Conservation (phyloP, 352 stramenopile species). For the Phytophthora multivora region DNA sequence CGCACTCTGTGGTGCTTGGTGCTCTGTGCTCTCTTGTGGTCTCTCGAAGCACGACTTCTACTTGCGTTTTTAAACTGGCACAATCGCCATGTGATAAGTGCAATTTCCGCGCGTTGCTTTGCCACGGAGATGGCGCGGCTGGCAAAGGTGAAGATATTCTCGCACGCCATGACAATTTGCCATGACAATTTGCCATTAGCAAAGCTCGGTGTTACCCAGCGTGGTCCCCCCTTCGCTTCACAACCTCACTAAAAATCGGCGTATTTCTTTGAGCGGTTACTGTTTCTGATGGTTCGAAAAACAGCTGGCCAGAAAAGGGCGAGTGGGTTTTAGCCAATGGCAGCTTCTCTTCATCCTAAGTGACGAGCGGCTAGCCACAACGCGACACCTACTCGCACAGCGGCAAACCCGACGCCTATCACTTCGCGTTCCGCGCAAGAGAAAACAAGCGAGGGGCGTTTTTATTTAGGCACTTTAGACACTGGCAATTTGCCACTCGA, state of each 20-base stretch:
- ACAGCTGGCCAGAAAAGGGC: slow-evolving; percentile 13
- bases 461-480: neutral
- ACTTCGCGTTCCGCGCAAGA: slow-evolving; percentile 28
- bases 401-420: slow-evolving; percentile 12
- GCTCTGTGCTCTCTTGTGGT: neutral
- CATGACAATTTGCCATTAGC: neutral
- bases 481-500: neutral
- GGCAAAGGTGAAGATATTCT: slow-evolving; percentile 2
- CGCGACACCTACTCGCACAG: slow-evolving; percentile 8
- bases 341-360: neutral
- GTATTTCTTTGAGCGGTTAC: slow-evolving; percentile 22
- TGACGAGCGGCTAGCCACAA: slow-evolving; percentile 11
- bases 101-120: slow-evolving; percentile 9
- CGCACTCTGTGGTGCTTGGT: slow-evolving; percentile 13
- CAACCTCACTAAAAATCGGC: slow-evolving; percentile 4
- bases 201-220: neutral
- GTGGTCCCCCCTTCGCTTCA: slow-evolving; percentile 15
- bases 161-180: neutral
- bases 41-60: neutral
- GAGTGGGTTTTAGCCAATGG: slow-evolving; percentile 19
- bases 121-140: neutral
- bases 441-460: neutral
- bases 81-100: neutral
- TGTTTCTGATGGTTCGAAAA: slow-evolving; percentile 30
- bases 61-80: slow-evolving; percentile 9